Evolutionary conservation across 169 alveolate genomes (phyloP), one percentile per base, ranked within the genome.

Genomic region (Eimeria brunetti): DNA sequence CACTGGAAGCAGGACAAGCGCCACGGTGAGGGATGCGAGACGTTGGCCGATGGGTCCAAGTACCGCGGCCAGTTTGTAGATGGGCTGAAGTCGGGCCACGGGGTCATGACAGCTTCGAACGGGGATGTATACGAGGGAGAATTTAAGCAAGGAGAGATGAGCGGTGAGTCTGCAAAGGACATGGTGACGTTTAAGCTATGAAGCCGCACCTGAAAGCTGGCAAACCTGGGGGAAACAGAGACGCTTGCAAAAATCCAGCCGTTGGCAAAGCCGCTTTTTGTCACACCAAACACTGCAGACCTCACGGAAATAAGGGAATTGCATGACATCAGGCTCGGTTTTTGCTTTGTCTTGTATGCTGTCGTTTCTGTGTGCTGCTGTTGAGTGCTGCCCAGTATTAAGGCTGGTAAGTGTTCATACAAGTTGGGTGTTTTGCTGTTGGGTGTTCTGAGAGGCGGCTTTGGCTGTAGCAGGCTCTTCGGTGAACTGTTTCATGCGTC

Each of bases 31-130:
- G 98, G 98, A 5, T 83, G 96, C 18, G 97, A 96, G 58, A 94
- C 96, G 7, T 88, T 92, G 81, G 96, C 94, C 27, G 97, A 96
- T 41, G 97, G 98, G 24, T 88, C 96, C 30, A 89, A 95, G 67
- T 98, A 98, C 96, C 88, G 95, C 58, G 96, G 97, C 60, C 97
- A 97, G 67, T 98, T 96, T 83, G 96, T 93, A 67, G 96, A 96
- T 80, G 98, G 97, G 90, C 94, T 96, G 67, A 96, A 95, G 96
- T 97, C 88, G 64, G 98, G 98, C 44, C 96, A 96, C 67, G 99
- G 99, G 85, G 97, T 78, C 88, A 95, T 96, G 95, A 95, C 90
- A 71, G 97, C 97, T 94, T 97, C 98, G 36, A 97, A 97, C 88
- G 96, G 97, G 27, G 97, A 96, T 80, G 96, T 95, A 53, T 97